Conservation (phyloP, 768 basidiomycete species). For the Calvatia gigantea region DNA sequence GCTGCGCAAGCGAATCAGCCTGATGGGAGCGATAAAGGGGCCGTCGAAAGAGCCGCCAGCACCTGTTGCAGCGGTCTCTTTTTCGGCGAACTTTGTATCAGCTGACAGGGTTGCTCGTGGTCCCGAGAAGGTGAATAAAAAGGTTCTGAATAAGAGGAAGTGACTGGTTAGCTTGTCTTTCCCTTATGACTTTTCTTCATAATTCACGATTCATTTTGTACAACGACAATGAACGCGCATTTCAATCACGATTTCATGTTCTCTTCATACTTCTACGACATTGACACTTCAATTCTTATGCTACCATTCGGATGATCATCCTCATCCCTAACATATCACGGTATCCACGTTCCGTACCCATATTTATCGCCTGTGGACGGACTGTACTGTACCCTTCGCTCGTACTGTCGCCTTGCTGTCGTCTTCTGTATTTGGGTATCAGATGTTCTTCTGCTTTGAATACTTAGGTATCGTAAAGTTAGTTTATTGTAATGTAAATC, state of each 20-base stretch:
- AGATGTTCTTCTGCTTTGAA: background rate
- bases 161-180: background rate
- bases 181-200: background rate
- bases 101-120: constrained; percentile 9
- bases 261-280: background rate
- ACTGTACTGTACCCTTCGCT: background rate
- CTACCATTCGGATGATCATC: background rate
- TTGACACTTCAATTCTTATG: constrained; percentile 1
- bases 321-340: background rate
- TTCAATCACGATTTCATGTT: background rate
- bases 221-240: background rate
- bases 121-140: constrained; percentile 29
- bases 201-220: background rate
- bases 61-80: constrained; percentile 26
- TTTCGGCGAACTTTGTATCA: constrained; percentile 25
- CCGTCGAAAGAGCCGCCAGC: constrained; percentile 16
- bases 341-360: background rate
- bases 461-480: background rate
- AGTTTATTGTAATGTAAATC: background rate
- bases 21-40: constrained; percentile 16
- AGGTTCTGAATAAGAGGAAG: constrained; percentile 42
- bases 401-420: background rate
- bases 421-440: background rate
- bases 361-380: background rate
- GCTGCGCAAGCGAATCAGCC: constrained; percentile 26